Base-by-base conservation (phyloP, 1,139 yeast species). In the Candida mesenterica region DNA sequence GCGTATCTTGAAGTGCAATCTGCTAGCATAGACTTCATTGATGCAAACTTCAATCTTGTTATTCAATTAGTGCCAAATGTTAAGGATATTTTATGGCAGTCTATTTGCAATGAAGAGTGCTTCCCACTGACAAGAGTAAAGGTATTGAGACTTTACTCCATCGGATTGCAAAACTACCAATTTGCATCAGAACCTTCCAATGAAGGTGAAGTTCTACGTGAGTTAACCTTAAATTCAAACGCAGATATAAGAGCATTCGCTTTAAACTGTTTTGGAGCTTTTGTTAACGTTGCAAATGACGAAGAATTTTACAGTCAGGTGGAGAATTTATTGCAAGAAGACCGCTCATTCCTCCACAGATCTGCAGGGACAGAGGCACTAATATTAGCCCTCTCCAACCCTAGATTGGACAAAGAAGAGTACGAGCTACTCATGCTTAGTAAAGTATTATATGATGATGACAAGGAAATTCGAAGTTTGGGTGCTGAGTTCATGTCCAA, bases 381-480 rank as follows among this genome's bases (percentile, higher is more conserved):
- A 8, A 48, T 61, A 36, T 62, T 28, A n/a, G 42, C 41, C n/a
- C 34, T 42, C 3, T 14, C 20, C 14, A 39, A 37, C 6, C 28
- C 16, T 2, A n/a, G 25, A 20, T 13, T 20, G 10, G 18, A 9
- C 2, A 24, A 26, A 8, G 29, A 31, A 15, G 20, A 17, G 15
- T 9, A 32, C 4, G 27, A 30, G 10, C n/a, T 32, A 6, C 13
- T 34, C 5, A 37, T 47, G 26, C 32, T 46, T 8, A 29, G 36
- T 14, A 24, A 30, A 12, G 72, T 65, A 40, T 53, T 81, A 12
- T 62, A 68, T 34, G 94, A 84, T 53, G 92, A 83, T 49, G 86
- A 81, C 43, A 70, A 65, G 6, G 71, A 61, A 7, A 61, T 79
- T 9, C 59, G 84, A 46, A 42, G 46, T 1, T 18, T 50, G 3